phyloP scores from a whole-genome alignment of 139 green algal genomes.

The Bryopsis sp. region DNA sequence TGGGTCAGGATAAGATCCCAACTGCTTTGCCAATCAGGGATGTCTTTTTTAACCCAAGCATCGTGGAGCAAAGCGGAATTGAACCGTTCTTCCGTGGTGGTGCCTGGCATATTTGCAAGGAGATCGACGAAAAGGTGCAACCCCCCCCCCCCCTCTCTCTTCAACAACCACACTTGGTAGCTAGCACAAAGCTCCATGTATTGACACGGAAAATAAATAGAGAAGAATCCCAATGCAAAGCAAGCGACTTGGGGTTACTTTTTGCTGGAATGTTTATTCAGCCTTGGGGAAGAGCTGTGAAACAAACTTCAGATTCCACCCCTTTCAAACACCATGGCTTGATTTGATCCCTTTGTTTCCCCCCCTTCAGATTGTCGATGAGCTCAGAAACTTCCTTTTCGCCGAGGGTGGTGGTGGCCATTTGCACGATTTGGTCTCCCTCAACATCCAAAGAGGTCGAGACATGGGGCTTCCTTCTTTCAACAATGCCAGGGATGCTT shows the following conservation, averaged over 20 bases:
- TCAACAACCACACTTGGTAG: too few relatives aligned
- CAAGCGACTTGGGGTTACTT: too few relatives aligned
- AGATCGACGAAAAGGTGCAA: conserved; percentile 4
- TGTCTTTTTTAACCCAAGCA: conserved; percentile 6
- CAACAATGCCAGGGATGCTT: conserved; percentile 5
- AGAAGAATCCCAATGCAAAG: too few relatives aligned
- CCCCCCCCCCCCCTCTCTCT: too few relatives aligned
- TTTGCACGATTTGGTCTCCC: not conserved
- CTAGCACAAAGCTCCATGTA: too few relatives aligned
- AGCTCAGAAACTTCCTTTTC: conserved; percentile 15
- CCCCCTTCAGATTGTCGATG: conserved; percentile 6
- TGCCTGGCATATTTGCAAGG: conserved; percentile 11
- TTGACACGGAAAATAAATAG: too few relatives aligned
- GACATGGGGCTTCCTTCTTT: conserved; percentile 13
- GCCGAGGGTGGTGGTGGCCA: not conserved
- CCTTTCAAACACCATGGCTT: too few relatives aligned
- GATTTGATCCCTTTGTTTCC: too few relatives aligned
- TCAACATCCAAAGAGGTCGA: conserved; percentile 14
- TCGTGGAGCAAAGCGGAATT: not conserved
- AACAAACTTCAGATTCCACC: too few relatives aligned
- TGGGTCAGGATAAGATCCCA: not conserved
- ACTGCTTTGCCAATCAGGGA: conserved; percentile 12
- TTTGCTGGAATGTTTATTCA: too few relatives aligned
- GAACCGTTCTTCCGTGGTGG: conserved; percentile 15
- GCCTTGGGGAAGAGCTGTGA: too few relatives aligned